Conservation (phyloP, 1,139 yeast genomes). For the Magnusiomyces fungicola region DNA sequence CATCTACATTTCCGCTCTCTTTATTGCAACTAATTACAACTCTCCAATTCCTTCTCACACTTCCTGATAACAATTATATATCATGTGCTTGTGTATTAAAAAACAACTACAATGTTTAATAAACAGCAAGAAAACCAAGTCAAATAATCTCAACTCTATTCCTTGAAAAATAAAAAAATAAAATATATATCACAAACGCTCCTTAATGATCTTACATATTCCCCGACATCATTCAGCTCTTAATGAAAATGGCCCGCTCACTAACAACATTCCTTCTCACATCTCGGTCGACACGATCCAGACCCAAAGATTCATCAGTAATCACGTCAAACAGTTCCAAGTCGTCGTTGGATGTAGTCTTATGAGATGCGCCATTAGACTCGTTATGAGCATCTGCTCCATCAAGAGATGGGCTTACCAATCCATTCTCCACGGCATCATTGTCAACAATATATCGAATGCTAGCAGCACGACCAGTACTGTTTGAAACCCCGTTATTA, state of each 20-base stretch:
- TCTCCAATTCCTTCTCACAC: too few species aligned
- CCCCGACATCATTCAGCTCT: too few species aligned
- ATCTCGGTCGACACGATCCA: conserved; percentile 80
- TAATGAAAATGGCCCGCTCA: conserved; percentile 57
- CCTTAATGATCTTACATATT: too few species aligned
- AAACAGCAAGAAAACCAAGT: too few species aligned
- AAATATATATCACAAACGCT: too few species aligned
- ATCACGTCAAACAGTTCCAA: conserved; percentile 51
- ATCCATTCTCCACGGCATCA: conserved; percentile 21
- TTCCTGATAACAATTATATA: too few species aligned
- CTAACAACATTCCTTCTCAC: conserved; percentile 28
- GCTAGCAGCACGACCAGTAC: conserved; percentile 16
- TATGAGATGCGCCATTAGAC: background rate
- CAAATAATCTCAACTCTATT: too few species aligned
- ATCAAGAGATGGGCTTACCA: background rate
- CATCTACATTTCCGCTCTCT: too few species aligned
- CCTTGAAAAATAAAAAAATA: too few species aligned
- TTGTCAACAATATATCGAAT: conserved; percentile 48
- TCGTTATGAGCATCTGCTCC: background rate
- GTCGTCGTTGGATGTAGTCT: conserved; percentile 17
- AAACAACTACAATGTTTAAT: too few species aligned
- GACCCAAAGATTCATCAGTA: conserved; percentile 51
- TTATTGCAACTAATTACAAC: too few species aligned
- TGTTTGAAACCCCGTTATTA: conserved; percentile 4
- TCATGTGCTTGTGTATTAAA: too few species aligned